Evolutionary conservation across 2,329 filamentous ascomycete genomes (phyloP).

Genomic region (Alternaria viburni): DNA sequence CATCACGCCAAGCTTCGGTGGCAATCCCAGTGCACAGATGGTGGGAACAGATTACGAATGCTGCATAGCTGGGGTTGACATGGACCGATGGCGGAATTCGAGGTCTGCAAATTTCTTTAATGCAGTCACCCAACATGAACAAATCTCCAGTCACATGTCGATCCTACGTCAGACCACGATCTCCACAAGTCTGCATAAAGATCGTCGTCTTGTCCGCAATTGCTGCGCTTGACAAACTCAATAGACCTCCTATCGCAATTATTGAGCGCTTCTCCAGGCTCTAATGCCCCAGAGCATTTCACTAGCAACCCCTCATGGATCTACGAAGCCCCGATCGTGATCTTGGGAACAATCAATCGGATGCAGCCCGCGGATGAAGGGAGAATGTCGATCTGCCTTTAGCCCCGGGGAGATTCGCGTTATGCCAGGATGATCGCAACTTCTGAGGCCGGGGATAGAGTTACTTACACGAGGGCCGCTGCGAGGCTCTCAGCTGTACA

Average conservation of each 20-base stretch:
- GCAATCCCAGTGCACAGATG: slow-evolving; percentile 2
- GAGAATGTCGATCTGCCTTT: slow-evolving; percentile 9
- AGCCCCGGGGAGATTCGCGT: slow-evolving; percentile 1
- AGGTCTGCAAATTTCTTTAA: not conserved
- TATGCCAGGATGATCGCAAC: slow-evolving; percentile 4
- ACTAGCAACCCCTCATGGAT: slow-evolving; percentile 2
- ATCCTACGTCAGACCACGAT: not conserved
- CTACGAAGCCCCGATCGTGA: not conserved
- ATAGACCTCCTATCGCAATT: not conserved
- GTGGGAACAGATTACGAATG: slow-evolving; percentile 14
- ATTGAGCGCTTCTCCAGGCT: not conserved
- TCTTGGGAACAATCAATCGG: not conserved
- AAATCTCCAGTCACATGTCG: not conserved
- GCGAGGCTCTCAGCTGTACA: not conserved
- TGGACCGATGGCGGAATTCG: not conserved
- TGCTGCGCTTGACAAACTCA: not conserved
- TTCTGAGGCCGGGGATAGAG: not conserved
- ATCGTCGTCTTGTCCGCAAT: not conserved
- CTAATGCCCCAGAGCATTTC: not conserved
- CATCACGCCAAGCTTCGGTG: slow-evolving; percentile 10
- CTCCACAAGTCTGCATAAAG: not conserved
- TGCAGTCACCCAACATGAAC: not conserved
- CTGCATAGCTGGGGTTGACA: not conserved
- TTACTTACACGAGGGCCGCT: not conserved
- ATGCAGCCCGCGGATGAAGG: slow-evolving; percentile 2